Conservation (phyloP, 495 filamentous ascomycete genomes). For the Aspergillus incahuasiensis region DNA sequence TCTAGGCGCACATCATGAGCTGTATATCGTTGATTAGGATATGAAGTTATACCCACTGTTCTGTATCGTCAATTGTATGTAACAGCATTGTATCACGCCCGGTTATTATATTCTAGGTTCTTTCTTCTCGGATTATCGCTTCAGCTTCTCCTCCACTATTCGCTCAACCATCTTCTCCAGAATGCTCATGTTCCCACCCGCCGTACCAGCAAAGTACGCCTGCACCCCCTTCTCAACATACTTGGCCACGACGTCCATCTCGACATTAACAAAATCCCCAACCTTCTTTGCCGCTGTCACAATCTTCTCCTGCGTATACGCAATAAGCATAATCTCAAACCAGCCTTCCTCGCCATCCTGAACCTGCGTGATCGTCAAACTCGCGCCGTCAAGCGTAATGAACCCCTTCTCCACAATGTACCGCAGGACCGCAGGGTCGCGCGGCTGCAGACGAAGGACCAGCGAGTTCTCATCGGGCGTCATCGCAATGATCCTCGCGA, state of each 20-base stretch:
- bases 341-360: conserved; percentile 66
- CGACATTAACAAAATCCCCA: conserved; percentile 91
- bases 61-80: neutral
- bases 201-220: conserved; percentile 50
- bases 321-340: conserved; percentile 98
- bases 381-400: conserved; percentile 92
- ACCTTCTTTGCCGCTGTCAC: conserved; percentile 74
- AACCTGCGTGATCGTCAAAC: conserved; percentile 84
- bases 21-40: neutral
- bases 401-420: conserved; percentile 98
- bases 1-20: neutral
- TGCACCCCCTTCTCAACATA: conserved; percentile 92
- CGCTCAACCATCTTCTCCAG: conserved; percentile 80
- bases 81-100: neutral
- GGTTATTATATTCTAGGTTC: neutral
- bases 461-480: conserved; percentile 81
- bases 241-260: conserved; percentile 98
- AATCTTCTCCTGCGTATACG: conserved; percentile 94
- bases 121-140: conserved; percentile 23
- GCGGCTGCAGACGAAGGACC: conserved; percentile 75
- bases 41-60: conserved; percentile 9
- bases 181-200: conserved; percentile 54
- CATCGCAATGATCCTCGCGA: conserved; percentile 63
- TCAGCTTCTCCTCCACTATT: conserved; percentile 70
- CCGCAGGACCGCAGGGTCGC: conserved; percentile 58